Evolutionary conservation across 805 yeast species (phyloP).

Genomic region (Debaryomyces maramus): DNA sequence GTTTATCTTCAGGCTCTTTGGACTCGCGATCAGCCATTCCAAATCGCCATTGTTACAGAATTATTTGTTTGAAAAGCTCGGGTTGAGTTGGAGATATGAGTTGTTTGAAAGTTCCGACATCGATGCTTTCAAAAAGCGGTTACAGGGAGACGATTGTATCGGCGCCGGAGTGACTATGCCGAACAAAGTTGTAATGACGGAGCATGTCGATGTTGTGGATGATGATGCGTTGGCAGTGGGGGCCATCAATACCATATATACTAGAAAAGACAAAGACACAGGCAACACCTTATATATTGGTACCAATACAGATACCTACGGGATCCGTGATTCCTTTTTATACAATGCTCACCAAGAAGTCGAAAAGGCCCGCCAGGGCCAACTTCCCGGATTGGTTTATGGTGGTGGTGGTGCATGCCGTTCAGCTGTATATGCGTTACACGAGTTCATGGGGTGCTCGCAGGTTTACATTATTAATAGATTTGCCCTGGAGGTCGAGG

Average conservation of each 20-base stretch:
- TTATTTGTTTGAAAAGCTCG: constrained; percentile 20
- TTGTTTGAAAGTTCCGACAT: constrained; percentile 23
- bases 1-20: constrained; percentile 17
- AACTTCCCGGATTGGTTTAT: constrained; percentile 29
- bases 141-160: constrained; percentile 12
- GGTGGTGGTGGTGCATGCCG: constrained; percentile 39
- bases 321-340: constrained; percentile 28
- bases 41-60: constrained; percentile 29
- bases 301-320: constrained; percentile 35
- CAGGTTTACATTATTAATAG: constrained; percentile 30
- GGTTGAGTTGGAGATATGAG: constrained; percentile 25
- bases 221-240: constrained; percentile 31
- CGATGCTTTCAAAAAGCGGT: constrained; percentile 14
- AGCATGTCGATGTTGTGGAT: constrained; percentile 27
- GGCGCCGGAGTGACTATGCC: constrained; percentile 37
- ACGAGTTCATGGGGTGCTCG: constrained; percentile 24
- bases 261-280: constrained; percentile 14
- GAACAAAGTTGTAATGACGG: constrained; percentile 25
- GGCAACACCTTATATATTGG: constrained; percentile 21
- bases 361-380: not conserved
- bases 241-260: constrained; percentile 34
- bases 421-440: constrained; percentile 31
- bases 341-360: constrained; percentile 8
- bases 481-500: constrained; percentile 25
- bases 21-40: constrained; percentile 23